These are phyloP conservation scores for Colletotrichum godetiae DNA, from an alignment of 2,329 filamentous ascomycete genomes.

Conservation along the genomic window DNA sequence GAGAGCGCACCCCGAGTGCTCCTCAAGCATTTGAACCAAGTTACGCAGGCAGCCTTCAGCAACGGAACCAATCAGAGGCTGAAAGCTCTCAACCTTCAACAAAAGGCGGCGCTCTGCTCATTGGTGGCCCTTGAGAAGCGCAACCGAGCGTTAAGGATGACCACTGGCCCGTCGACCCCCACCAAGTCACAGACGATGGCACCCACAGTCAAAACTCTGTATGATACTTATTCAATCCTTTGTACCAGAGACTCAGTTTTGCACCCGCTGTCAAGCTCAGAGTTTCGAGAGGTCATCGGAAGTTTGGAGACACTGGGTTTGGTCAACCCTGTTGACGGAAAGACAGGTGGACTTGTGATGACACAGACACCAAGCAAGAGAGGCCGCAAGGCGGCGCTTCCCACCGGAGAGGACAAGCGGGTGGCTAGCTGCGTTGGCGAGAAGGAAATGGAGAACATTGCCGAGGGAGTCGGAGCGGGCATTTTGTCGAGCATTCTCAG, in stretches of 20 bases:
- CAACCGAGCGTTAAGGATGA: constrained; percentile 64
- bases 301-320: constrained; percentile 90
- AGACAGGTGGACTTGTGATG: constrained; percentile 73
- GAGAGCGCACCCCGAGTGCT: constrained; percentile 88
- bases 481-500: constrained; percentile 73
- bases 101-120: constrained; percentile 93
- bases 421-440: constrained; percentile 84
- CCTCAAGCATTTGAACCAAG: constrained; percentile 90
- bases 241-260: constrained; percentile 91
- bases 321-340: constrained; percentile 76
- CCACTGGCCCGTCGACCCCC: constrained; percentile 60
- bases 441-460: constrained; percentile 79
- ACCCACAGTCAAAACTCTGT: constrained; percentile 86
- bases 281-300: constrained; percentile 92
- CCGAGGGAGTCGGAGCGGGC: constrained; percentile 70
- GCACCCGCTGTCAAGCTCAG: constrained; percentile 88
- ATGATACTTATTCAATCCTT: constrained; percentile 83
- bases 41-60: constrained; percentile 89
- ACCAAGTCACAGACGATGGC: constrained; percentile 71
- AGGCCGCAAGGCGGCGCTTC: constrained; percentile 66
- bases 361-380: constrained; percentile 79
- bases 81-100: constrained; percentile 90
- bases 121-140: constrained; percentile 88
- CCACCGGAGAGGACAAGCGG: constrained; percentile 76
- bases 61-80: constrained; percentile 89